Conservation (phyloP, 352 stramenopile species). For the Bremia lactucae region DNA sequence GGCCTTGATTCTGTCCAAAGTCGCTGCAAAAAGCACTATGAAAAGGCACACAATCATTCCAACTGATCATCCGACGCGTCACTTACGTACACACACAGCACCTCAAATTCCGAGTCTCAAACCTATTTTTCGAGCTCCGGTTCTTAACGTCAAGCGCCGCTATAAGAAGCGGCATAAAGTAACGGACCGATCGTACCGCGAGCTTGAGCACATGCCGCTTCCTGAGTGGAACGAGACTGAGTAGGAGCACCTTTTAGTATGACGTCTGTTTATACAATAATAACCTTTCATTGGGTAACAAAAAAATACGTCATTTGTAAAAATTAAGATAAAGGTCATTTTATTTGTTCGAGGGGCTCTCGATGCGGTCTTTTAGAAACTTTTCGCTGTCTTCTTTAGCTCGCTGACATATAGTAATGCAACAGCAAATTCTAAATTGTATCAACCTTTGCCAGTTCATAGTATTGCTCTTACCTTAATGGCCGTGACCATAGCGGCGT, state of each 20-base stretch:
- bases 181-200: conserved; percentile 39
- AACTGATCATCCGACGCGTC: conserved; percentile 18
- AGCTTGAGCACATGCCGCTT: conserved; percentile 55
- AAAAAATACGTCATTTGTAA: conserved; percentile 17
- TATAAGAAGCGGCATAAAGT: conserved; percentile 46
- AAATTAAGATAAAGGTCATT: too few relatives aligned
- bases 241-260: too few relatives aligned
- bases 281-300: too few relatives aligned
- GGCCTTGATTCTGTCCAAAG: too few relatives aligned
- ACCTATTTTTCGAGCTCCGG: conserved; percentile 41
- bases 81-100: conserved; percentile 34
- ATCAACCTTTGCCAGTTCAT: neutral
- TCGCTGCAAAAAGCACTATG: conserved; percentile 12
- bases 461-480: conserved; percentile 41
- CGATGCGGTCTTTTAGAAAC: conserved; percentile 74
- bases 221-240: conserved; percentile 32
- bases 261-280: too few relatives aligned
- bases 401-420: conserved; percentile 22
- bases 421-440: too few relatives aligned
- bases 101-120: conserved; percentile 46
- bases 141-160: conserved; percentile 25
- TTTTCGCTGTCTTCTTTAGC: conserved; percentile 72
- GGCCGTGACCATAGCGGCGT: conserved; percentile 58
- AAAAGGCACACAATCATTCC: conserved; percentile 6
- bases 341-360: too few relatives aligned